These are phyloP conservation scores for Aspergillus nanangensis DNA, from an alignment of 495 filamentous ascomycete species.

Conservation along the genomic window DNA sequence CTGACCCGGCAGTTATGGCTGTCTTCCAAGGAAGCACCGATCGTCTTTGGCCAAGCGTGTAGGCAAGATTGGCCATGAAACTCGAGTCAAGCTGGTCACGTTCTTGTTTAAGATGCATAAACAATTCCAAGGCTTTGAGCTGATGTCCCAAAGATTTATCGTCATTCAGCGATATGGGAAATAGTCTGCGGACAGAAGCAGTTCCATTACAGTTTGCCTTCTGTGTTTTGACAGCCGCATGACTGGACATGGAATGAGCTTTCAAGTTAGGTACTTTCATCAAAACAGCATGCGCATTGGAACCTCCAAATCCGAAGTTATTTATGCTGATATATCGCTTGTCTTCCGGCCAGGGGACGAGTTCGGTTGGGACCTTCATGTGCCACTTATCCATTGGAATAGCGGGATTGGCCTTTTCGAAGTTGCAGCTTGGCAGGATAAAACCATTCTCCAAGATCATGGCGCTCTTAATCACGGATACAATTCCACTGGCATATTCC, in stretches of 20 bases:
- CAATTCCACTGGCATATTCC: slow-evolving; percentile 29
- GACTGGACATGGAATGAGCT: slow-evolving; percentile 49
- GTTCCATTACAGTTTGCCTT: not conserved
- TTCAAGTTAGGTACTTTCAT: slow-evolving; percentile 10
- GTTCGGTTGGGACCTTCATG: slow-evolving; percentile 12
- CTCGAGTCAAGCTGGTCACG: slow-evolving; percentile 14
- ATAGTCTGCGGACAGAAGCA: not conserved
- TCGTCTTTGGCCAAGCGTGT: slow-evolving; percentile 22
- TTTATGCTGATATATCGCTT: slow-evolving; percentile 39
- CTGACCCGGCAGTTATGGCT: not conserved
- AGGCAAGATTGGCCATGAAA: slow-evolving; percentile 16
- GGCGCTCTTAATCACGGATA: slow-evolving; percentile 29
- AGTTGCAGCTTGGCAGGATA: slow-evolving; percentile 25
- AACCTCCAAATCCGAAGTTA: slow-evolving; percentile 38
- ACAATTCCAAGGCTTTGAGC: too few species aligned
- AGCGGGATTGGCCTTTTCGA: slow-evolving; percentile 21
- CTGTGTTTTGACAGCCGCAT: too few species aligned
- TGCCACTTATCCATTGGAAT: slow-evolving; percentile 25
- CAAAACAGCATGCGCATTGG: slow-evolving; percentile 35
- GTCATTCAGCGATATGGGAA: slow-evolving; percentile 5
- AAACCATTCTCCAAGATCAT: slow-evolving; percentile 26
- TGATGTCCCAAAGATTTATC: slow-evolving; percentile 2
- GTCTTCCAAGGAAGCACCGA: slow-evolving; percentile 21
- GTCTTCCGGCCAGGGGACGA: slow-evolving; percentile 22
- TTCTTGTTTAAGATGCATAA: too few species aligned